Evolutionary conservation across 768 basidiomycete species (phyloP), one percentile per base, ranked within the genome.

Genomic region (Boletus huronensis): DNA sequence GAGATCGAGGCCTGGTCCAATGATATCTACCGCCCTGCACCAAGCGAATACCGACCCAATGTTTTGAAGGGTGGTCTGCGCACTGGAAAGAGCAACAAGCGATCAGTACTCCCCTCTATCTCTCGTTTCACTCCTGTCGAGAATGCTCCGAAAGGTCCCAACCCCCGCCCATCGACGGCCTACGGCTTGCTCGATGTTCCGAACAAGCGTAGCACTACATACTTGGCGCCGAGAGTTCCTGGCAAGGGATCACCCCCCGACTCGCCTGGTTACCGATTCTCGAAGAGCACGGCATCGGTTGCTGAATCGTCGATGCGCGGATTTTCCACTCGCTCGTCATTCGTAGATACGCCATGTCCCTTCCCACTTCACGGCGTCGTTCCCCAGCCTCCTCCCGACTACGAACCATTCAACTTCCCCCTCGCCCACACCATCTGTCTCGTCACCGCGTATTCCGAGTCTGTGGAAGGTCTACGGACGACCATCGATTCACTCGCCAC

Each of bases 401-500:
- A 83, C 59, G 90, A 98, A 69, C 97, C 97, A 0, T 98, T 96
- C 81, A 90, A 92, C 64, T 99, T 90, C 79, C 94, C 93, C 0
- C 84, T 98, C 45, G 88, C 84, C 0, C 93, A 98, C 71, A 87
- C 91, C 5, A 95, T 98, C 61, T 92, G 93, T 65, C 85, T 98
- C 43, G 97, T 99, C 58, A 99, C 97, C 1, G 97, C 97, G 1
- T 99, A 99, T 71, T 97, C 96, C 0, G 97, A 99, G 72, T 95
- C 93, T 4, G 80, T 95, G 21, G 95, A 97, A 70, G 97, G 97
- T 75, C 77, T 99, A 2, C 83, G 96, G 36, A 99, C 97, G 17
- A 99, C 97, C 0, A 78, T 99, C n/a, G 97, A 99, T 71, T 98
- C 97, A 2, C 81, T 99, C 39, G 93, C 95, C 7, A 98, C 97